These are phyloP conservation scores for Vinca major DNA, from an alignment of 305 asterid genomes.

Conservation along the genomic window DNA sequence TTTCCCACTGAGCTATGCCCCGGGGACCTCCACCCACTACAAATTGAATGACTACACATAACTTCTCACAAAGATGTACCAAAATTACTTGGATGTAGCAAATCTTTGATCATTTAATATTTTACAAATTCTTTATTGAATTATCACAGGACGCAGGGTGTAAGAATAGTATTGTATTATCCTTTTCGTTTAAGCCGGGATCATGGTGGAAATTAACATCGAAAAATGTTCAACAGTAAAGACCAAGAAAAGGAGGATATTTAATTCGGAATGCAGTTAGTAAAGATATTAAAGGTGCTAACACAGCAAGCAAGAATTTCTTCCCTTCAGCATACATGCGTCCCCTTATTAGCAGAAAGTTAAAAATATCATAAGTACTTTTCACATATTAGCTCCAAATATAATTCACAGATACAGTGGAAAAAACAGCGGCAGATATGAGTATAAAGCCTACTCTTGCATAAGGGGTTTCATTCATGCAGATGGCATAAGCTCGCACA, in stretches of 20 bases:
- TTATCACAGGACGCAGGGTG: background rate
- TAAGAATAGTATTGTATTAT: background rate
- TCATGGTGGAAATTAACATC: background rate
- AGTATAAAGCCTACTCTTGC: background rate
- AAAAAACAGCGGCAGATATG: background rate
- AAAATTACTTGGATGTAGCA: background rate
- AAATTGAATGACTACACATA: too few relatives aligned
- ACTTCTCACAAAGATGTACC: background rate
- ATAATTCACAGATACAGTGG: background rate
- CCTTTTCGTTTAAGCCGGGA: background rate
- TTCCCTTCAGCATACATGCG: background rate
- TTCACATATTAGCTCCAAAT: background rate
- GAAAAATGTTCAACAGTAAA: background rate
- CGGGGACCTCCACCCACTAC: too few relatives aligned
- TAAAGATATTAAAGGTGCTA: background rate
- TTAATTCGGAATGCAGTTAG: background rate
- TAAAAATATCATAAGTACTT: background rate
- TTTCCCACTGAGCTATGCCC: too few relatives aligned
- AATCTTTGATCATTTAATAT: background rate
- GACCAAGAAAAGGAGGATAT: background rate
- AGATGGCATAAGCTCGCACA: background rate
- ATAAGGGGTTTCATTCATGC: slow-evolving; percentile 1
- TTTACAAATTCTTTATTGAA: background rate
- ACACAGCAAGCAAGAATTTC: background rate
- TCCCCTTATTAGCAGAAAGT: background rate